Evolutionary conservation across 345 rosid genomes (phyloP).

Genomic region (Eucalyptus pauciflora): DNA sequence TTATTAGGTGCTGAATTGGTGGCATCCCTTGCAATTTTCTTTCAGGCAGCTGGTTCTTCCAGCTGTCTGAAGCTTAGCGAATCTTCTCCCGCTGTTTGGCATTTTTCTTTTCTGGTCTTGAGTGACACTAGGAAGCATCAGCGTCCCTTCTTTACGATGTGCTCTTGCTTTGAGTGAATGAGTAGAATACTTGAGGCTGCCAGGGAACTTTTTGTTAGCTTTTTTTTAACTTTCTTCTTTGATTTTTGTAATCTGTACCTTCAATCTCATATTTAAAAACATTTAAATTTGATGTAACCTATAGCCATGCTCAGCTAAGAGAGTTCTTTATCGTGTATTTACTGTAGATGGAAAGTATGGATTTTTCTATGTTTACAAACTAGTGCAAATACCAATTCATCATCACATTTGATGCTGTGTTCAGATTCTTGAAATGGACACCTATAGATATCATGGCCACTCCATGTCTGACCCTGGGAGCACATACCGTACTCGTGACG

Average conservation of each 20-base stretch:
- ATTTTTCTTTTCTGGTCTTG: neutral
- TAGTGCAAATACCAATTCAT: neutral
- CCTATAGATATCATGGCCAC: conserved; percentile 97
- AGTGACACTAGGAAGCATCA: neutral
- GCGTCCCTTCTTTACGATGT: neutral
- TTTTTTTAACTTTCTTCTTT: neutral
- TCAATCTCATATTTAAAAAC: neutral
- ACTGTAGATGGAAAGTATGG: neutral
- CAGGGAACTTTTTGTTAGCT: neutral
- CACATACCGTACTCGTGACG: conserved; percentile 98
- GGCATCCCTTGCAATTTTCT: neutral
- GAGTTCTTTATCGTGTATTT: neutral
- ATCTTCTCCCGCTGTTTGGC: neutral
- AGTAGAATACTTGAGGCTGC: neutral
- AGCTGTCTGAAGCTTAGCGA: neutral
- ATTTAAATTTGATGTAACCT: neutral
- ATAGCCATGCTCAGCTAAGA: neutral
- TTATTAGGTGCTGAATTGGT: neutral
- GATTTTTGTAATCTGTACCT: neutral
- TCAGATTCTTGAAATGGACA: conserved; percentile 99
- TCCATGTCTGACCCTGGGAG: conserved; percentile 99
- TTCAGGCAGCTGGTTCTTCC: neutral
- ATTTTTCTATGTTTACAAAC: neutral
- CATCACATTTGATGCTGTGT: neutral
- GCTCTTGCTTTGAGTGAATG: neutral